These are phyloP conservation scores for Rhizopus microsporus DNA, from an alignment of 371 early-diverging fungal species.

Conservation along the genomic window DNA sequence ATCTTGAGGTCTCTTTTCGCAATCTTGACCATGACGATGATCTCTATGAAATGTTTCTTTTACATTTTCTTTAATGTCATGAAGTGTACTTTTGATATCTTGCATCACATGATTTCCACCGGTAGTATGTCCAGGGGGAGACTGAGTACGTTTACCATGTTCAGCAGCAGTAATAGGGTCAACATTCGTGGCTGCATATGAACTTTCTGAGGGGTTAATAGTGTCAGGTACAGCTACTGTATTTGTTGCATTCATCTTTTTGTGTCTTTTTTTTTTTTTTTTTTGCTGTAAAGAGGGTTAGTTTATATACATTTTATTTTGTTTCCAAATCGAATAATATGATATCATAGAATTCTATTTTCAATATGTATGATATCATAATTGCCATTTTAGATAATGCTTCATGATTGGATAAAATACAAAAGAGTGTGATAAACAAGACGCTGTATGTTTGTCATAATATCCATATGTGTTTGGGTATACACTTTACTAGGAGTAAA, in stretches of 20 bases:
- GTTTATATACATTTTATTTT: neutral
- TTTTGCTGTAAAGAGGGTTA: neutral
- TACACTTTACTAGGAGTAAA: too few species aligned
- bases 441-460: too few species aligned
- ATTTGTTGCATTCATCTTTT: neutral
- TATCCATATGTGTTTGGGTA: too few species aligned
- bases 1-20: constrained; percentile 34
- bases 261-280: neutral
- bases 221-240: neutral
- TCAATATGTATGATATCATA: too few species aligned
- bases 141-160: constrained; percentile 1
- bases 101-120: constrained; percentile 1
- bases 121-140: neutral
- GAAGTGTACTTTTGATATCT: constrained; percentile 16
- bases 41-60: constrained; percentile 27
- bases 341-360: neutral
- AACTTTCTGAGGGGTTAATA: neutral
- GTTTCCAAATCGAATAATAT: neutral
- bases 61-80: constrained; percentile 27
- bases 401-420: too few species aligned
- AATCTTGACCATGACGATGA: constrained; percentile 26
- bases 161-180: constrained; percentile 3
- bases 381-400: too few species aligned
- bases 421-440: too few species aligned
- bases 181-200: neutral